phyloP scores from a whole-genome alignment of 257 asterid genomes.

The Thymus mandschuricus region DNA sequence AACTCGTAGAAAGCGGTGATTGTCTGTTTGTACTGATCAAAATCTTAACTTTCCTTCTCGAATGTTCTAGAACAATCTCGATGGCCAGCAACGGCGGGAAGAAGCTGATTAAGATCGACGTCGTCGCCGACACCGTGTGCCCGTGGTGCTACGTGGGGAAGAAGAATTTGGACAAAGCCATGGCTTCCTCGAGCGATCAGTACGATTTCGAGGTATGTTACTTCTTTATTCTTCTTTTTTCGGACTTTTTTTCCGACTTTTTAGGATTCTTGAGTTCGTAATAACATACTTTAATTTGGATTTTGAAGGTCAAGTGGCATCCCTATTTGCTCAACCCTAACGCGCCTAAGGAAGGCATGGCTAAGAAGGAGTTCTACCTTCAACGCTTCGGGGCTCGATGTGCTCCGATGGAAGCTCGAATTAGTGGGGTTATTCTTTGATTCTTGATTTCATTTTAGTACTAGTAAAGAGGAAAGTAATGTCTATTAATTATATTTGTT shows the following conservation, averaged over 20 bases:
- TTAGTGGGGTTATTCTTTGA: slow-evolving; percentile 61
- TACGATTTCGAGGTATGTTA: slow-evolving; percentile 44
- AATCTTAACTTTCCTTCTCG: not conserved
- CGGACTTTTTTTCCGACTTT: not conserved
- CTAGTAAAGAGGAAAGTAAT: not conserved
- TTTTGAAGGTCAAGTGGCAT: slow-evolving; percentile 43
- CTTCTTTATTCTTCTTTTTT: not conserved
- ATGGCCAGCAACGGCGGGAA: slow-evolving; percentile 48
- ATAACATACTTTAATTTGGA: no score
- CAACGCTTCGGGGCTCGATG: slow-evolving; percentile 63
- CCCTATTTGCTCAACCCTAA: slow-evolving; percentile 59
- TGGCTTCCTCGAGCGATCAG: slow-evolving; percentile 53
- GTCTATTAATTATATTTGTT: no score
- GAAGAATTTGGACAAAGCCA: slow-evolving; percentile 76
- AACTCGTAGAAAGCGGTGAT: no score
- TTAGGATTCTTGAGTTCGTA: not conserved
- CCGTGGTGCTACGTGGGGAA: slow-evolving; percentile 97
- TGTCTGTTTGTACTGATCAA: no score
- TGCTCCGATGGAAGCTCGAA: slow-evolving; percentile 57
- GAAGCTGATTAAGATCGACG: slow-evolving; percentile 65
- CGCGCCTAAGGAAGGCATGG: slow-evolving; percentile 71
- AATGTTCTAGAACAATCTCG: slow-evolving; percentile 42
- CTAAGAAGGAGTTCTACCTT: slow-evolving; percentile 63
- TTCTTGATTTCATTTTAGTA: slow-evolving; percentile 5
- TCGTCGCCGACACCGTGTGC: slow-evolving; percentile 73